Evolutionary conservation across 768 basidiomycete species (phyloP), one percentile per base, ranked within the genome.

Genomic region (Naganishia vishniacii): DNA sequence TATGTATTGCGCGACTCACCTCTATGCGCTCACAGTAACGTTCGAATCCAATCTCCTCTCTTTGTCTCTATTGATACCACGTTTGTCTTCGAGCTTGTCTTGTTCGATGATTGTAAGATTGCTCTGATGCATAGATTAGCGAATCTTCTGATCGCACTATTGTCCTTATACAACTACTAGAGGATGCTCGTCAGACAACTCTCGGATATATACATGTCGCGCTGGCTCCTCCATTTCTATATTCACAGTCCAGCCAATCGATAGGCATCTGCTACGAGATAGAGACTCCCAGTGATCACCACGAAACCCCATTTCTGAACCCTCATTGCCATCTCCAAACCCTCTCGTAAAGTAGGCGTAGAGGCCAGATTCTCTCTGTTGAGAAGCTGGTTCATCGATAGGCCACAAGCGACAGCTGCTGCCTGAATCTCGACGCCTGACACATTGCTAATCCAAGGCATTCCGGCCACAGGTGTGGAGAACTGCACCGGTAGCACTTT

Each of bases 221-320:
- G n/a, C n/a, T n/a, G n/a, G n/a, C n/a, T n/a, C n/a, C n/a, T n/a
- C n/a, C n/a, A n/a, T n/a, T n/a, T n/a, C n/a, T n/a, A n/a, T n/a
- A n/a, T 37, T 26, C 23, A 56, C 26, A 49, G 28, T 32, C 32
- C 56, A 20, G 37, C 42, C 29, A 86, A 69, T 62, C 91, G 80
- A 79, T 94, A 95, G 61, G 93, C 85, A 79, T 98, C 94, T 11
- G 91, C 91, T 1, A 91, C 89, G 41, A 97, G 83, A 78, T 99
- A 99, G 70, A 98, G 75, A 78, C 95, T 98, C 41, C 94, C 95
- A 25, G 90, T 87, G 0, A 94, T 72, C 12, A 95, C 82, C 0
- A 88, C 82, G 59, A 91, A 71, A n/a, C 72, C 73, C 9, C 71
- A 76, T 0, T 75, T 69, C 7, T 65, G 53, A 12, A 65, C 68